Conservation (phyloP, 345 rosid species). For the Citrus maxima region DNA sequence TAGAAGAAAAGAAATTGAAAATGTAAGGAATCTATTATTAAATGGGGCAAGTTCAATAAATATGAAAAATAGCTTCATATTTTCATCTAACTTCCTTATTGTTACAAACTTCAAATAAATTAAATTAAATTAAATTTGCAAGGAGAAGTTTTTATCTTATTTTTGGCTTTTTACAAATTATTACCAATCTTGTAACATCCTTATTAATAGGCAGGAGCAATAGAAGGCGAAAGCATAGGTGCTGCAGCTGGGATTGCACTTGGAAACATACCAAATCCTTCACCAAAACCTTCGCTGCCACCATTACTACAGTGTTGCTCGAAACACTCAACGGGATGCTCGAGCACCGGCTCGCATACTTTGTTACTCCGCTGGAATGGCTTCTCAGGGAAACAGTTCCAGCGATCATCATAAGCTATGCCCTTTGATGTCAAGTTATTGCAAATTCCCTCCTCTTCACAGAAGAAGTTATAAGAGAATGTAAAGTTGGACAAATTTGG, state of each 20-base stretch:
- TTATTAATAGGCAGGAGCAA: constrained; percentile 38
- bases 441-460: constrained; percentile 79
- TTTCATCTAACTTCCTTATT: neutral
- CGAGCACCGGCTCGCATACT: constrained; percentile 50
- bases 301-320: constrained; percentile 32
- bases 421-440: constrained; percentile 57
- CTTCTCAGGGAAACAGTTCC: constrained; percentile 75
- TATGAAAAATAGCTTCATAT: neutral
- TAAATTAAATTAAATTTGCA: neutral
- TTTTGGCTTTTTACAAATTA: constrained; percentile 4
- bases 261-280: constrained; percentile 21
- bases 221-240: constrained; percentile 42
- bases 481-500: constrained; percentile 69
- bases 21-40: neutral
- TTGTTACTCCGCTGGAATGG: constrained; percentile 64
- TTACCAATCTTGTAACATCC: neutral
- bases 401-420: constrained; percentile 55
- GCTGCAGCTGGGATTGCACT: constrained; percentile 26
- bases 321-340: constrained; percentile 73
- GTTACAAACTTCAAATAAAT: neutral
- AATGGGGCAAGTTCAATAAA: too few relatives aligned
- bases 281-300: constrained; percentile 5
- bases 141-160: constrained; percentile 6
- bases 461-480: constrained; percentile 70
- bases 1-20: neutral